Evolutionary conservation across 2,329 filamentous ascomycete species (phyloP).

Genomic region (Zymoseptoria passerinii): DNA sequence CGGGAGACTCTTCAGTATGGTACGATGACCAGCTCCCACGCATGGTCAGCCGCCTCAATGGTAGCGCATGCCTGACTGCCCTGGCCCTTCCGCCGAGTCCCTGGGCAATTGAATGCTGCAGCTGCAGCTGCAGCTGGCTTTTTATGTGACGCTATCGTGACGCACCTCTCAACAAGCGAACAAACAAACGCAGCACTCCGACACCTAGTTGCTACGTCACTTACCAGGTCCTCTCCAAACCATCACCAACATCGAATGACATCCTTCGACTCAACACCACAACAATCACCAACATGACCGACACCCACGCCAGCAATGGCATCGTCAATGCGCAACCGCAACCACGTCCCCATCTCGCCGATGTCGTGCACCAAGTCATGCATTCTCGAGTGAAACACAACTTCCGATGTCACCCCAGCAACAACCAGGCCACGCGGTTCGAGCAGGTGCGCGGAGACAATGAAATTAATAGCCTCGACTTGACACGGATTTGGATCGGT

Average conservation of each 20-base stretch:
- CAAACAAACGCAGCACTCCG: too few relatives aligned
- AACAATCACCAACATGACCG: neutral
- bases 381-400: neutral
- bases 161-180: neutral
- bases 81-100: too few relatives aligned
- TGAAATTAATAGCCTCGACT: too few relatives aligned
- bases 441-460: neutral
- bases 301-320: neutral
- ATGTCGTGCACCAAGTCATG: neutral
- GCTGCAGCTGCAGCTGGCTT: neutral
- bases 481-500: neutral
- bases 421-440: conserved; percentile 27
- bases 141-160: neutral
- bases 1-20: too few relatives aligned
- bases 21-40: neutral
- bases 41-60: neutral
- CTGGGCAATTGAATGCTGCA: neutral
- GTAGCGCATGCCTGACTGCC: too few relatives aligned
- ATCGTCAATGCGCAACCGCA: neutral
- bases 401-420: neutral
- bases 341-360: neutral
- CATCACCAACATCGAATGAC: neutral
- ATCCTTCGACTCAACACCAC: neutral
- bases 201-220: too few relatives aligned
- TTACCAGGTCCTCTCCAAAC: neutral